Conservation (phyloP, 305 asterid genomes). For the Petunia hybrid region DNA sequence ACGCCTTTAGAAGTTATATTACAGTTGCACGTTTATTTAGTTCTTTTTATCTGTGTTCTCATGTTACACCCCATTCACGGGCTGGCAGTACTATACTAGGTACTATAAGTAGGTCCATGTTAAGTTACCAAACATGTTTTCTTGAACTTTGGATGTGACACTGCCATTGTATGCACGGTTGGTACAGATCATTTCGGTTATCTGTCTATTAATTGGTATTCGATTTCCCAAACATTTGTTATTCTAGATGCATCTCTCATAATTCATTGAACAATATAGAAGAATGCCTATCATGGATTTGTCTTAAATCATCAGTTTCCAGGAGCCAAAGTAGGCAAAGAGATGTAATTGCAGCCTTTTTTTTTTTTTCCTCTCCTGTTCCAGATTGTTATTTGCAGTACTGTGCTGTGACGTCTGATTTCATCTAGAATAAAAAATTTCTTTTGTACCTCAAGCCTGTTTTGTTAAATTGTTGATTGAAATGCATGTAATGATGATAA, state of each 20-base stretch:
- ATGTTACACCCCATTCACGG: neutral
- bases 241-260: neutral
- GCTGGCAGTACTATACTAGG: neutral
- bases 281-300: neutral
- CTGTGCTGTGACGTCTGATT: neutral
- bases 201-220: neutral
- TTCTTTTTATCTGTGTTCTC: neutral
- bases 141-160: neutral
- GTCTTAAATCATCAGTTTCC: constrained; percentile 13
- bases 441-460: neutral
- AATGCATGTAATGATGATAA: constrained; percentile 7
- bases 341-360: neutral
- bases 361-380: neutral
- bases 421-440: neutral
- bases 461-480: neutral
- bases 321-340: neutral
- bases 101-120: neutral
- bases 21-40: neutral
- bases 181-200: neutral
- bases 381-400: neutral
- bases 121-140: neutral
- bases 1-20: constrained; percentile 22
- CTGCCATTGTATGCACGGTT: neutral
- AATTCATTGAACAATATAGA: neutral
- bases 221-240: neutral